Evolutionary conservation across 208 protist species (phyloP), one percentile per base, ranked within the genome.

Genomic region (Trichomonas tenax): DNA sequence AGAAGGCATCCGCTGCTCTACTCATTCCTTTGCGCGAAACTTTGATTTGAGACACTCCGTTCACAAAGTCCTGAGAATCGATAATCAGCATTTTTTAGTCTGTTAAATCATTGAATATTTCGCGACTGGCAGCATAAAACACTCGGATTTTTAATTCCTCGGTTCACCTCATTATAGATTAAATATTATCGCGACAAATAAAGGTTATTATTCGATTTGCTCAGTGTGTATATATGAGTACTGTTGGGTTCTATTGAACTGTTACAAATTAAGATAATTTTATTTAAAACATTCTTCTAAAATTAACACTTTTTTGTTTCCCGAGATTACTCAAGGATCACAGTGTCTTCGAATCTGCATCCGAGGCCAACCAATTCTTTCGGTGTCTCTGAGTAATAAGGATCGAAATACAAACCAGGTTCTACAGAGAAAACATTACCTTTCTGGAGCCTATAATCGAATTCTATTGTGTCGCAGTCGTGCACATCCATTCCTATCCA

Each of bases 301-400:
- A n/a, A n/a, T n/a, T n/a, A n/a, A n/a, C n/a, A n/a, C n/a, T n/a
- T n/a, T n/a, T n/a, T n/a, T n/a, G n/a, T n/a, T n/a, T n/a, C n/a
- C n/a, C n/a, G n/a, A n/a, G n/a, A n/a, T 93, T 93, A 93, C 51
- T 93, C 86, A 51, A 93, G 48, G 9, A 93, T 93, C 1, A 93
- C 86, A 51, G 86, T 93, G 31, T 93, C 86, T 38, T 93, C 86
- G 36, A 93, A 93, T 38, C 86, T 23, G 34, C 86, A 93, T 34
- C 86, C 86, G 34, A 93, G 11, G 45, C 86, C 86, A 34, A 17
- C 14, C 17, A 93, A 17, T 93, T 93, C 86, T 51, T 34, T 93
- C 21, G 86, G 86, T n/a, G 44, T 93, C 21, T 93, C 44, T 38
- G 17, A 15, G 17, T 34, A 58, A 38, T 51, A 8, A 17, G 26